Evolutionary conservation across 2,329 filamentous ascomycete species (phyloP), one percentile per base, ranked within the genome.

Genomic region (Didymella exigua): DNA sequence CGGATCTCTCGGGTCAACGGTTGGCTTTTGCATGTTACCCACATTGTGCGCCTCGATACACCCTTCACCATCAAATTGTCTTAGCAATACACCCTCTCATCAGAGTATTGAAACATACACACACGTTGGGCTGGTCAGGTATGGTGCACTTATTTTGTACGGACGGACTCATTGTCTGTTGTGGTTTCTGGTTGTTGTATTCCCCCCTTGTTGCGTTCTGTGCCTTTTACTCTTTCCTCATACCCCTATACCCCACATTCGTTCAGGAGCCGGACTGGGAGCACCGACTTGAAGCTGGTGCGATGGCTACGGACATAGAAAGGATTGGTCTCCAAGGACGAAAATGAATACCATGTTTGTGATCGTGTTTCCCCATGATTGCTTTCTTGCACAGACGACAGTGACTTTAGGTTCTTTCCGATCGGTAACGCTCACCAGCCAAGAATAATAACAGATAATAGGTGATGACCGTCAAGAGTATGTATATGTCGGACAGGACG

Each of bases 321-420:
- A 71, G 65, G 68, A 61, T 63, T 62, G 65, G 65, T 69, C 69
- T 72, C 70, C 70, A 72, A 59, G 69, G 70, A 71, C 60, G 65
- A 69, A 73, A 72, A 69, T 65, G 58, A 54, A 66, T 66, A 61
- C 58, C 63, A 63, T 49, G 38, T 41, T 54, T 49, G 43, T 42
- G 44, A 54, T 18, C 16, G n/a, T n/a, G n/a, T n/a, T n/a, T n/a
- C n/a, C n/a, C n/a, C n/a, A n/a, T n/a, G n/a, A n/a, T n/a, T n/a
- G n/a, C n/a, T n/a, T n/a, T n/a, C n/a, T n/a, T n/a, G n/a, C n/a
- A n/a, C n/a, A n/a, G n/a, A n/a, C n/a, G n/a, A n/a, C n/a, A n/a
- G n/a, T n/a, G n/a, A n/a, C n/a, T n/a, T n/a, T n/a, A n/a, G n/a
- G n/a, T n/a, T n/a, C n/a, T n/a, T n/a, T n/a, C n/a, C n/a, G n/a